Evolutionary conservation across 2,329 filamentous ascomycete genomes (phyloP).

Genomic region (Exophiala aquamarina): DNA sequence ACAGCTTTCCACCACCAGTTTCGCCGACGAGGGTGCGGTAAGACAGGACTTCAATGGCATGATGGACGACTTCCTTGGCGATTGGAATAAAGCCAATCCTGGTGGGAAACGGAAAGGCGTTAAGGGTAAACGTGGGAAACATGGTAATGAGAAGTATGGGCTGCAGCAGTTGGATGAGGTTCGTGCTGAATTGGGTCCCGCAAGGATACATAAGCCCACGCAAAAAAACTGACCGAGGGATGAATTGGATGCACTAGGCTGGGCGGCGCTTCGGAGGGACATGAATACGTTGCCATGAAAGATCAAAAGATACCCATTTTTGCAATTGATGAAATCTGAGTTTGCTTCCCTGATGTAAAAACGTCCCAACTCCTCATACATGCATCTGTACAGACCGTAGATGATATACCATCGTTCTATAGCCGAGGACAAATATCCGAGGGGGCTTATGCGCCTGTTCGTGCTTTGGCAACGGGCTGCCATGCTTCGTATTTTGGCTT

Average conservation of each 20-base stretch:
- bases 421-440: conserved; percentile 7
- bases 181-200: conserved; percentile 73
- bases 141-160: conserved; percentile 76
- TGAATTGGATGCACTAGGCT: neutral
- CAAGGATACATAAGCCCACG: conserved; percentile 54
- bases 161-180: conserved; percentile 91
- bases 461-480: conserved; percentile 34
- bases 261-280: neutral
- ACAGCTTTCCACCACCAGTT: conserved; percentile 58
- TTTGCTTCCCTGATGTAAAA: conserved; percentile 8
- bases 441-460: conserved; percentile 23
- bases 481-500: conserved; percentile 37
- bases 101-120: conserved; percentile 43
- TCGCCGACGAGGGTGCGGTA: conserved; percentile 53
- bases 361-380: conserved; percentile 18
- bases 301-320: conserved; percentile 17
- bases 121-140: conserved; percentile 66
- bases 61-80: conserved; percentile 88
- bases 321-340: conserved; percentile 12
- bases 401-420: conserved; percentile 6
- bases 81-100: conserved; percentile 45
- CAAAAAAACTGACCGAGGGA: conserved; percentile 20
- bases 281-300: neutral
- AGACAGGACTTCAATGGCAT: conserved; percentile 82
- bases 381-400: conserved; percentile 21